Evolutionary conservation across 495 filamentous ascomycete species (phyloP).

Genomic region (Neurospora sp.): DNA sequence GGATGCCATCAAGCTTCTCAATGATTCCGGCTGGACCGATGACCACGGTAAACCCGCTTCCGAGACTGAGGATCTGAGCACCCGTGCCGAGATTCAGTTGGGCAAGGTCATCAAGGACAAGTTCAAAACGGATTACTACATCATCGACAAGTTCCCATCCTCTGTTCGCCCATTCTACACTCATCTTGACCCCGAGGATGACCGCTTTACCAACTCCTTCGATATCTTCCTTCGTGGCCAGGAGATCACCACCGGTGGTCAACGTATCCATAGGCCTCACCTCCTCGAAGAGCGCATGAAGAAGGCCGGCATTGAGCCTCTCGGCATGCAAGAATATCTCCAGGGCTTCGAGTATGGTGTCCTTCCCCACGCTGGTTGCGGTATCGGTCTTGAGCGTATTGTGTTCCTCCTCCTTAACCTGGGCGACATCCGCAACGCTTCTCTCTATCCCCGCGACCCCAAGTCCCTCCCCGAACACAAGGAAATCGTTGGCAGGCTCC

Average conservation of each 20-base stretch:
- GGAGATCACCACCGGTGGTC: slow-evolving; percentile 83
- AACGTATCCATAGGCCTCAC: slow-evolving; percentile 75
- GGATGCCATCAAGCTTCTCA: slow-evolving; percentile 70
- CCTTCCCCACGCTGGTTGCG: slow-evolving; percentile 82
- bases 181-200: slow-evolving; percentile 74
- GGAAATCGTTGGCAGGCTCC: slow-evolving; percentile 37
- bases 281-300: slow-evolving; percentile 72
- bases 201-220: slow-evolving; percentile 75
- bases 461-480: slow-evolving; percentile 58
- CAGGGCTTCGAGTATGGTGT: slow-evolving; percentile 81
- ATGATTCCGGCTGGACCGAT: slow-evolving; percentile 67
- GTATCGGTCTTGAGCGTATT: slow-evolving; percentile 80
- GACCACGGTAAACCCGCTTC: slow-evolving; percentile 62
- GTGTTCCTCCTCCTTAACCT: slow-evolving; percentile 75
- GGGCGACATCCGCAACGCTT: slow-evolving; percentile 81
- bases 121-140: slow-evolving; percentile 83
- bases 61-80: slow-evolving; percentile 67
- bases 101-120: slow-evolving; percentile 76
- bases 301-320: slow-evolving; percentile 61
- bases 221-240: slow-evolving; percentile 93
- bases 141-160: slow-evolving; percentile 86
- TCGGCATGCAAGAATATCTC: slow-evolving; percentile 75
- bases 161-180: slow-evolving; percentile 85
- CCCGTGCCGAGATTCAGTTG: slow-evolving; percentile 78
- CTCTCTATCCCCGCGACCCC: slow-evolving; percentile 76